These are phyloP conservation scores for Candida loeiensis DNA, from an alignment of 805 yeast genomes.

Conservation along the genomic window DNA sequence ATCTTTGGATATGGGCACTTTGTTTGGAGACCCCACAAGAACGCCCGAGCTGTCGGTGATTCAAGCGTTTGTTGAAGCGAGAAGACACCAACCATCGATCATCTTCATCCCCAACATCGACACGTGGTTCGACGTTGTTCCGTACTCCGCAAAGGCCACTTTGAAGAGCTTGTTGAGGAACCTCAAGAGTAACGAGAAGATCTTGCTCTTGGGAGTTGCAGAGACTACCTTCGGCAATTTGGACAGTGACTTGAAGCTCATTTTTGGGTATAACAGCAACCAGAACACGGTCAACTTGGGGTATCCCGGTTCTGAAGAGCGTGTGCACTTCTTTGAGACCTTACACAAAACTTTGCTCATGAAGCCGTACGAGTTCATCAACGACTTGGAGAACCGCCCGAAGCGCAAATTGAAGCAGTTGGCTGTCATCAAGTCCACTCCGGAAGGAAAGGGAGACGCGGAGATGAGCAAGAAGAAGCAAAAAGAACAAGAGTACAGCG, in stretches of 20 bases:
- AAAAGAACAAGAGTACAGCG: conserved; percentile 56
- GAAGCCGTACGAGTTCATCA: conserved; percentile 67
- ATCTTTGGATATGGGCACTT: conserved; percentile 71
- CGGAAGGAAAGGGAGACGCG: conserved; percentile 21
- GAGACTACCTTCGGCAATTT: conserved; percentile 44
- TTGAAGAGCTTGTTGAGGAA: conserved; percentile 66
- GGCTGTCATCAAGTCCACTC: conserved; percentile 24
- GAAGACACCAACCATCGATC: conserved; percentile 85
- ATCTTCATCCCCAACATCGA: conserved; percentile 80
- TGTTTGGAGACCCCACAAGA: conserved; percentile 74
- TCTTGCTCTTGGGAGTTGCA: conserved; percentile 71
- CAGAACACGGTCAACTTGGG: conserved; percentile 45
- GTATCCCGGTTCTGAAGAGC: conserved; percentile 45
- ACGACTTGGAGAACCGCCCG: conserved; percentile 58
- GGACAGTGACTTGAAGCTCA: conserved; percentile 43
- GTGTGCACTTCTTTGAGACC: conserved; percentile 52
- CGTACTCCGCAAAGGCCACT: conserved; percentile 68
- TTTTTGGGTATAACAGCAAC: conserved; percentile 54
- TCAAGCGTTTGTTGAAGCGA: conserved; percentile 81
- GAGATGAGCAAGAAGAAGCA: conserved; percentile 36
- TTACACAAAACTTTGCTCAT: conserved; percentile 54
- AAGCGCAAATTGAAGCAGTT: conserved; percentile 44
- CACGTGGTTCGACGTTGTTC: conserved; percentile 66
- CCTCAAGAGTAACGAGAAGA: conserved; percentile 65
- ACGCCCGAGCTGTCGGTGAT: conserved; percentile 82